Base-by-base conservation (phyloP, 2,329 filamentous ascomycete genomes). In the Talaromyces sp. region DNA sequence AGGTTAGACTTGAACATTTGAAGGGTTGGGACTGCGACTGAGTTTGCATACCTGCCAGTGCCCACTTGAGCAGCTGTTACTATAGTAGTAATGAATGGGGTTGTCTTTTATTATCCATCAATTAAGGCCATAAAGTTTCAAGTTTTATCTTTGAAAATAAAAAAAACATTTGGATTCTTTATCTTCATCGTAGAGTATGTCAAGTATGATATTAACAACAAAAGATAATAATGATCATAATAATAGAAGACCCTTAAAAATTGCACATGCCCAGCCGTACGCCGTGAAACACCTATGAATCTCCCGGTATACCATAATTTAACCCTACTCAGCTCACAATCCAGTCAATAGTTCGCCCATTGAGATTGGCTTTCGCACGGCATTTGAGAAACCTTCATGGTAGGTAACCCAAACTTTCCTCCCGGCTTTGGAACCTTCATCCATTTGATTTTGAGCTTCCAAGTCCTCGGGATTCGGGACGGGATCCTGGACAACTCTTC, bases 341-440 rank as follows among this genome's bases (percentile, higher is more conserved):
- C 75, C 74, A 16, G 69, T 70, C 79, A 96, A 75, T 64, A 97
- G 82, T 71, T 96, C 92, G 56, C 83, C 81, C 70, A 96, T 70
- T 8, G 89, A 89, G 56, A 97, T 86, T 2, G 91, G 90, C 71
- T 96, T 96, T 70, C 89, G 82, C 55, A 97, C 92, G 10, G 92
- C 92, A 79, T 97, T 96, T 51, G 91, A 94, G 69, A 91, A 86
- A 0, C 92, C 92, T 75, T 97, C 92, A 65, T 96, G 86, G 71
- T 86, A 97, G 58, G 85, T 93, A 37, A 96, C 86, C 91, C 91
- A 96, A 3, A 92, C 88, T 63, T 87, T 83, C 45, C 79, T 81
- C 43, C 81, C 81, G 51, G 67, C 64, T 50, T 70, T 70, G 4
- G 63, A 67, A 39, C 69, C 59, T 55, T 73, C 75, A 48, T 63